Base-by-base conservation (phyloP, 495 filamentous ascomycete genomes). In the Penicillium silybi region DNA sequence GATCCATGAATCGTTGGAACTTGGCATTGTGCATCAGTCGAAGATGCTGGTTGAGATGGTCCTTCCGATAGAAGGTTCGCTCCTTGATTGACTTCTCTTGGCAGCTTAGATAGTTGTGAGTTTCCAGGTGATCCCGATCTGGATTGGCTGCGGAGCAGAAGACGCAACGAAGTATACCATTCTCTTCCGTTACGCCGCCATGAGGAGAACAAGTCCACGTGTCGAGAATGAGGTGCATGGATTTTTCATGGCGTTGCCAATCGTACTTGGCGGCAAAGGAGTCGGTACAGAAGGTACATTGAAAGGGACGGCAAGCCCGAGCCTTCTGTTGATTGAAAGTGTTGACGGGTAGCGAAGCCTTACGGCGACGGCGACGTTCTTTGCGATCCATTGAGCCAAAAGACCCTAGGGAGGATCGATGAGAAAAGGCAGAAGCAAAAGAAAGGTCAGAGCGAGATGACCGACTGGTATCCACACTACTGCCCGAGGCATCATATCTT, bases 241-340 rank as follows among this genome's bases (percentile, higher is more conserved):
- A 89, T 61, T 92, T 95, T 65, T 95, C 89, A 69, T 95, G 89
- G 35, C 89, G 80, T 61, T 91, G 86, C 89, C 89, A 95, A 69
- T 95, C 89, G 68, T 92, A 90, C 65, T 95, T 95, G 34, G 86
- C 88, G 52, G 86, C 83, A 68, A 93, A 95, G 0, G 85, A 86
- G 53, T 92, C 88, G 9, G 87, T 89, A 64, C 89, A 95, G 74
- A 95, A 95, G n/a, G 89, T 95, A 64, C 89, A 95, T 68, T 92
- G 87, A 65, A 85, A 95, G 15, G 86, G 72, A 49, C 74, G 73
- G 54, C 64, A 55, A 18, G 66, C 60, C 42, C 67, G 65, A 37
- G 65, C 63, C 56, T 75, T 75, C 20, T 73, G 72, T 41, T 70
- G 70, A 44, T 67, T 64, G 38, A 69, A 69, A 17, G 53, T 67